Evolutionary conservation across 2,329 filamentous ascomycete species (phyloP), one percentile per base, ranked within the genome.

Genomic region (Teratosphaeria viscida): DNA sequence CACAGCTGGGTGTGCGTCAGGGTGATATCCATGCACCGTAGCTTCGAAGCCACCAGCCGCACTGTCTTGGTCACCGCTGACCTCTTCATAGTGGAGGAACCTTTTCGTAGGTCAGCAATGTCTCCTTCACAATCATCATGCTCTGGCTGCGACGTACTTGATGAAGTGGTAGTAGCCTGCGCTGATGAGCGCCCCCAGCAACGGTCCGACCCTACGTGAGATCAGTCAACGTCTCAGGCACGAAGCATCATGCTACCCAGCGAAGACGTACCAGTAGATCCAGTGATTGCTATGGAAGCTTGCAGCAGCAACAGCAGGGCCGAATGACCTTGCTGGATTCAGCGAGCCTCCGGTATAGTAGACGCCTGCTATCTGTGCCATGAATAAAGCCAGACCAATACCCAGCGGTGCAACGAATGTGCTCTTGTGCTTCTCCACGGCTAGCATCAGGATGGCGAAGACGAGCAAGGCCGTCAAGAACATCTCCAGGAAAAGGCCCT

Each of bases 351-450:
- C 71, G 12, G 71, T 73, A 58, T 68, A 72, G 59, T 63, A 67
- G 54, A 68, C 64, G 27, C 66, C 52, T 12, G 53, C 52, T 12
- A 59, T 47, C 34, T 59, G 39, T 14, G 64, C 64, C 52, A 89
- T 80, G 71, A 90, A 90, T 57, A 90, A 79, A 0, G 87, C 78
- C 2, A 89, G 72, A 1, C 88, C 88, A 63, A 90, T 89, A 14
- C 85, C 86, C 4, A 90, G 75, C 0, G 88, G 87, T 0, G 87
- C 87, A 1, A 90, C 74, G 61, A 70, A 73, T 1, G 70, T 72
- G 27, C 59, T 65, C 60, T 72, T 71, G 23, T 64, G 64, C 62
- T 73, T 73, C 61, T 73, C 71, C 5, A 64, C 68, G 5, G 71
- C 71, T 35, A 73, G 66, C 70, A 73, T 72, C 55, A 73, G 65